phyloP scores from a whole-genome alignment of 306 rosid genomes.

The Trifolium subterraneum region DNA sequence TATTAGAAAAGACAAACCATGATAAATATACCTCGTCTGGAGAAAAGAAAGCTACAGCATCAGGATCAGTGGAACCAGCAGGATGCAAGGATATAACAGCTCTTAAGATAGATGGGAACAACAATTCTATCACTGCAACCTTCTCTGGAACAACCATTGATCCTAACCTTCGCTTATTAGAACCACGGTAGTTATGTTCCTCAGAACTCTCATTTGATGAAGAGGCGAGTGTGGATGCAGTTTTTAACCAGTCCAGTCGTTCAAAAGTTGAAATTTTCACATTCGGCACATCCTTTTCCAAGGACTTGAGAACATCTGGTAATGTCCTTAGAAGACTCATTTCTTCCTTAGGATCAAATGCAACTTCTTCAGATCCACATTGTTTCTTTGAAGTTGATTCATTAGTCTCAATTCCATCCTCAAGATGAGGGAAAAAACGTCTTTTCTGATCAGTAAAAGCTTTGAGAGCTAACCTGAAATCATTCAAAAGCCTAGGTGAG shows the following conservation, averaged over 20 bases:
- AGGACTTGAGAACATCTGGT: constrained; percentile 56
- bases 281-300: constrained; percentile 79
- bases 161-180: constrained; percentile 65
- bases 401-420: constrained; percentile 55
- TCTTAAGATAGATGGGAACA: constrained; percentile 72
- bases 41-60: constrained; percentile 91
- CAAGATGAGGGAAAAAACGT: constrained; percentile 89
- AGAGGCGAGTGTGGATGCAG: constrained; percentile 69
- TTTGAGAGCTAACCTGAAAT: constrained; percentile 87
- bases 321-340: constrained; percentile 56
- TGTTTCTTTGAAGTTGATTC: constrained; percentile 68
- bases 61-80: constrained; percentile 80
- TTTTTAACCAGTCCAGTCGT: constrained; percentile 89
- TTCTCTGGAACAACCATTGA: constrained; percentile 60
- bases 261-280: constrained; percentile 71
- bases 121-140: constrained; percentile 77
- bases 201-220: constrained; percentile 59
- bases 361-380: constrained; percentile 52
- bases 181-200: constrained; percentile 66
- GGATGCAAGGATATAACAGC: constrained; percentile 87
- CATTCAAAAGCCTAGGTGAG: constrained; percentile 42
- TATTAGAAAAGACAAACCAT: too few species aligned
- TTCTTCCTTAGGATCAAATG: constrained; percentile 64
- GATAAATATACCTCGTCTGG: constrained; percentile 78
- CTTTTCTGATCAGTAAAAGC: constrained; percentile 95